Base-by-base conservation (phyloP, 768 basidiomycete species). In the Boletellus ananas region DNA sequence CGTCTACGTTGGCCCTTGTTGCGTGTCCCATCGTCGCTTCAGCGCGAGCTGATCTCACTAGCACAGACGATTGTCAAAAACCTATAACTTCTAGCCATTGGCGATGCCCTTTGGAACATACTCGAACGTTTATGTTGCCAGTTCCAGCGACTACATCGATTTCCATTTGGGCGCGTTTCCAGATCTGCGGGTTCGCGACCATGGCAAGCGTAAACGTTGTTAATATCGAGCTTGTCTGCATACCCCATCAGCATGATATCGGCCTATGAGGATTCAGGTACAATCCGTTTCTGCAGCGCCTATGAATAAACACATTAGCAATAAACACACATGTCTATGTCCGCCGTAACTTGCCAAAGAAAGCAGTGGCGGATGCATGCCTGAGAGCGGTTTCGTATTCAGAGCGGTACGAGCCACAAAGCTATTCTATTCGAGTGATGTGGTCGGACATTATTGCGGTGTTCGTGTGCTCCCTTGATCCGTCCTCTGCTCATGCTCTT, bases 361-460 rank as follows among this genome's bases (percentile, higher is more conserved):
- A 43, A 23, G 59, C 51, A 17, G 48, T 50, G 3, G 34, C n/a
- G 14, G 58, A 35, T 1, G 58, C 25, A 7, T 47, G 13, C 17
- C 54, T 59, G 36, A 55, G 42, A 18, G 47, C 34, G 2, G 3
- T 34, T 4, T 49, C 43, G 6, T 57, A 54, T n/a, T 50, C 20
- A 16, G 51, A 35, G 6, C 42, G 47, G 4, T 39, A 8, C 3
- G 37, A n/a, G 10, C 42, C 43, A 14, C 50, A 52, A 21, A 57
- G 17, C 7, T 29, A 21, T 10, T 57, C 38, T 58, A 59, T 62
- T 0, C 49, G 54, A 37, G 17, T 11, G 29, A 29, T 29, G 11
- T 29, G 29, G 29, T 29, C 29, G 1, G 29, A 11, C 29, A 29
- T 9, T 54, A 60, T 45, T 16, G 37, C 29, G 6, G 33, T 6